Evolutionary conservation across 768 basidiomycete species (phyloP).

Genomic region (Pleurotus djamor): DNA sequence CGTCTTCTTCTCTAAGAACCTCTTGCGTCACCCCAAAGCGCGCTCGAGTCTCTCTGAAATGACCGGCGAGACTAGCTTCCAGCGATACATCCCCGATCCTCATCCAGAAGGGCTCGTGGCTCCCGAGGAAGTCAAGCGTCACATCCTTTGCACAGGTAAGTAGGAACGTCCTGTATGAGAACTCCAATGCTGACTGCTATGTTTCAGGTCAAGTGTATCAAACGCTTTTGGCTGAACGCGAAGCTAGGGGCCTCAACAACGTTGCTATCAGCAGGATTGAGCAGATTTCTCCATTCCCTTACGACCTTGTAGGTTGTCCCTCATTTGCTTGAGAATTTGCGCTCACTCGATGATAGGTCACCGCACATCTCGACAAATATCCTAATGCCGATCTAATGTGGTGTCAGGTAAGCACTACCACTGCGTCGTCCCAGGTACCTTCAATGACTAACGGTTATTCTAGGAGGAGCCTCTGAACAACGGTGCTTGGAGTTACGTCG

Average conservation of each 20-base stretch:
- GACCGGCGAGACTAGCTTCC: slow-evolving; percentile 86
- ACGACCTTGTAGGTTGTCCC: slow-evolving; percentile 69
- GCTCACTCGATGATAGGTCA: slow-evolving; percentile 50
- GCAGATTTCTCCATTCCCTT: slow-evolving; percentile 96
- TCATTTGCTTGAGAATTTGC: background rate
- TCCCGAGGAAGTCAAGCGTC: slow-evolving; percentile 86
- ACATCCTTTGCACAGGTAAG: slow-evolving; percentile 84
- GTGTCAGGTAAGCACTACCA: slow-evolving; percentile 66
- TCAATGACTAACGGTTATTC: slow-evolving; percentile 5
- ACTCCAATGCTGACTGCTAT: slow-evolving; percentile 3
- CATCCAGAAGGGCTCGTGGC: slow-evolving; percentile 69
- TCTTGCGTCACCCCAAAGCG: slow-evolving; percentile 92
- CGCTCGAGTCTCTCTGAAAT: slow-evolving; percentile 88
- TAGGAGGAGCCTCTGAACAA: slow-evolving; percentile 96
- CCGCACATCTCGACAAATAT: slow-evolving; percentile 93
- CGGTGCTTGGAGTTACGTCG: slow-evolving; percentile 96
- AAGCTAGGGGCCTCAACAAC: slow-evolving; percentile 88
- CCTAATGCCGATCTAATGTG: slow-evolving; percentile 92
- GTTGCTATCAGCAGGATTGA: slow-evolving; percentile 94
- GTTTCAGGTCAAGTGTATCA: slow-evolving; percentile 90
- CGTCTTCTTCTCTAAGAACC: slow-evolving; percentile 94
- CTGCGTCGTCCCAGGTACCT: background rate
- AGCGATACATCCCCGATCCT: slow-evolving; percentile 89
- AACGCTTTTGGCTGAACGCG: slow-evolving; percentile 84
- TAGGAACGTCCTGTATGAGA: background rate